Evolutionary conservation across 2,329 filamentous ascomycete species (phyloP), one percentile per base, ranked within the genome.

Genomic region (Lasiodiplodia sp.): DNA sequence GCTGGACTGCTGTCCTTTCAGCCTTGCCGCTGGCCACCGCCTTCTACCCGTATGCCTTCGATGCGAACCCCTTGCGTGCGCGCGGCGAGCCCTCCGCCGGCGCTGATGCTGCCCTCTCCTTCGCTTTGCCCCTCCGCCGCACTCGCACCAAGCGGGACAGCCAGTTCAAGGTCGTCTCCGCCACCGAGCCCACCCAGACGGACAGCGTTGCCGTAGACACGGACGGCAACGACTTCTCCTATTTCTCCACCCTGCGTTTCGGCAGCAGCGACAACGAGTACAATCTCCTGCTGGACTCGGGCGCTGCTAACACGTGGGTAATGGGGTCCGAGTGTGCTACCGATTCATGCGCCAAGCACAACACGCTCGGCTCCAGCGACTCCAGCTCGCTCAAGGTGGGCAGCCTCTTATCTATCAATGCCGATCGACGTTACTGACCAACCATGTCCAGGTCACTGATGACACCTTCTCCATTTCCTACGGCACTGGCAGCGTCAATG

Each of bases 271-370:
- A 81, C 47, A 79, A 86, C 72, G 78, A 82, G 56, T 86, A 87
- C 78, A 83, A 83, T 75, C 79, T 88, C 75, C 76, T 87, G 66
- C 73, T 88, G 16, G 86, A 88, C 73, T 85, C 85, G 0, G 86
- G 85, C 8, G 84, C 85, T 16, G 82, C 84, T 21, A 93, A 92
- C 69, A 93, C 90, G 14, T 97, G 94, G 94, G 88, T 97, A 23
- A 96, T 96, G 88, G 87, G 90, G 37, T 83, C 88, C 18, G 81
- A 85, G 67, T 97, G 94, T 81, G 84, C 78, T 18, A 88, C 88
- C 3, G 78, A 84, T 28, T 87, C 92, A 4, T 97, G 94, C 77
- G 77, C 80, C 37, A 82, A 84, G 72, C 94, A 97, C 78, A 88
- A 88, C 74, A 88, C 86, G 0, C 95, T 93, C 75, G 91, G 91